Base-by-base conservation (phyloP, 2,329 filamentous ascomycete species). In the Xylariales sp. region DNA sequence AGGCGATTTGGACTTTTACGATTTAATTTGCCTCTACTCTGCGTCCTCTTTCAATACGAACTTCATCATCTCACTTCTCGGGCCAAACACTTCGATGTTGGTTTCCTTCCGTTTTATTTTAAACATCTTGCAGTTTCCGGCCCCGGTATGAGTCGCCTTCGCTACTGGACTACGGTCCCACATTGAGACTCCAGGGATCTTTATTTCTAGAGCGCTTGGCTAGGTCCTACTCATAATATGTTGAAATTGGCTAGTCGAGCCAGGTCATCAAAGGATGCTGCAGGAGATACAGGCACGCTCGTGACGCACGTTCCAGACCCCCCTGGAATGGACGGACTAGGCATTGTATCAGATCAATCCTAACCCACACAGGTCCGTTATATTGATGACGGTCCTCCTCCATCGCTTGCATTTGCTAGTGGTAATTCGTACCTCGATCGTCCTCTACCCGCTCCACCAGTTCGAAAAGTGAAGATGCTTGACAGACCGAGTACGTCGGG, bases 401-500 rank as follows among this genome's bases (percentile, higher is more conserved):
- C 47, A 34, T 40, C n/a, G n/a, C n/a, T 28, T 34, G 40, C 34
- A 39, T 47, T 50, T 40, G 44, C 39, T 39, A 51, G 46, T 49
- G 47, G 40, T 42, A 47, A 42, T 41, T 47, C 43, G 32, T 55
- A 55, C 47, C 49, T 46, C 42, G 47, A 48, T 49, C 50, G 49
- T 54, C 46, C 50, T 49, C 49, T 53, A 27, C 48, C 48, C 40
- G 46, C 42, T 43, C 51, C 51, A 45, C 43, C 49, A 35, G 36
- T 44, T 31, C 47, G 44, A 35, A 47, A 44, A 49, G 42, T 41
- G 45, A 57, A 51, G n/a, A 60, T 59, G 58, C 48, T 56, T 42
- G 58, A 57, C 42, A 60, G 67, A 54, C 67, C 68, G 24, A 69
- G 60, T 47, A 70, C 67, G 15, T 69, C 66, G 37, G 60, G 60